Conservation (phyloP, 176 grass and related monocot species). For the Miscanthus lutarioriparius region DNA sequence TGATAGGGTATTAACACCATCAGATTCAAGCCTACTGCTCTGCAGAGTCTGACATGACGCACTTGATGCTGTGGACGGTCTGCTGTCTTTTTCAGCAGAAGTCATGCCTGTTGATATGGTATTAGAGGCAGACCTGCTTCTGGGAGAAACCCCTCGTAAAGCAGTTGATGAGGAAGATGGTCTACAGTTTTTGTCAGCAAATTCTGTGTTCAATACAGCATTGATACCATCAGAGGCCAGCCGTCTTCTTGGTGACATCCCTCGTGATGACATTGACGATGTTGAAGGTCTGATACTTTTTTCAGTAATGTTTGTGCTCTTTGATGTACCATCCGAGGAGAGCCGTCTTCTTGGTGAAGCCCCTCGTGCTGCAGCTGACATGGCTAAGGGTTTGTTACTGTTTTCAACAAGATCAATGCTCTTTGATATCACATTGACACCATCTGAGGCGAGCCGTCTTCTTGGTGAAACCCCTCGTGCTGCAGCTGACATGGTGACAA, state of each 20-base stretch:
- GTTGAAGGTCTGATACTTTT: constrained; percentile 12
- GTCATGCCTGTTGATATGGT: constrained; percentile 19
- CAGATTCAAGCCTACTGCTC: constrained; percentile 3
- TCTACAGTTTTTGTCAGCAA: constrained; percentile 37
- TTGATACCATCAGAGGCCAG: constrained; percentile 23
- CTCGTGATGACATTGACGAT: constrained; percentile 19
- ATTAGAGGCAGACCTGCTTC: constrained; percentile 38
- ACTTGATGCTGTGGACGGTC: constrained; percentile 32
- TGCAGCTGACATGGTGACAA: background rate
- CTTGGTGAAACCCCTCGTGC: constrained; percentile 37
- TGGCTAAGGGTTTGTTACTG: background rate
- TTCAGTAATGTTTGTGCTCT: constrained; percentile 26
- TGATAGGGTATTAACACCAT: constrained; percentile 11
- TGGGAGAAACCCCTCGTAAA: constrained; percentile 39
- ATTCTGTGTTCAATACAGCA: constrained; percentile 14
- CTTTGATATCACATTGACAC: constrained; percentile 33
- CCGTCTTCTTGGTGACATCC: constrained; percentile 20
- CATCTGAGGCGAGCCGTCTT: constrained; percentile 33
- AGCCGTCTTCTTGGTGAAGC: constrained; percentile 37
- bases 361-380: constrained; percentile 8
- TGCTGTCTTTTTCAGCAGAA: constrained; percentile 33
- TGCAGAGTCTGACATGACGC: background rate
- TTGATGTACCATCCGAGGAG: constrained; percentile 21
- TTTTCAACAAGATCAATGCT: constrained; percentile 33
- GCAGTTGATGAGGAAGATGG: constrained; percentile 36